Evolutionary conservation across 192 early-diverging fungal species (phyloP).

Genomic region (Podila minutissima): DNA sequence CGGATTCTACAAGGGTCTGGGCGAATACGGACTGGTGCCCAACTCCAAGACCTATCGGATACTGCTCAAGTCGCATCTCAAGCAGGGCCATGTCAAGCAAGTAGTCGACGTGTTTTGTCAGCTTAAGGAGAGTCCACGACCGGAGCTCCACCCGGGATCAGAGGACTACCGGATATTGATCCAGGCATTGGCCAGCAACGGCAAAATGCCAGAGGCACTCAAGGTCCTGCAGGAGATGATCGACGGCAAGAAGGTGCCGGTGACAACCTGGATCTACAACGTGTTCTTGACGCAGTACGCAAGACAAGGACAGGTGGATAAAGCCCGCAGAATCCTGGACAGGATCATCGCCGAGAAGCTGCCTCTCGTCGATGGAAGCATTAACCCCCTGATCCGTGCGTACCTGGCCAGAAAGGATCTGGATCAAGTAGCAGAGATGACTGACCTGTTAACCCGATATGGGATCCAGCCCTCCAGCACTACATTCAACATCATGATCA

Average conservation of each 20-base stretch:
- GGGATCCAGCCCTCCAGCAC: constrained; percentile 23
- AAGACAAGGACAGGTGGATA: constrained; percentile 26
- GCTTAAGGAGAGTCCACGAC: constrained; percentile 29
- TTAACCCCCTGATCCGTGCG: constrained; percentile 33
- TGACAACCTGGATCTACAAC: constrained; percentile 44
- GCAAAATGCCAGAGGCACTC: constrained; percentile 36
- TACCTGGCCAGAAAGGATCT: constrained; percentile 34
- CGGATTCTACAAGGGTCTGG: constrained; percentile 46
- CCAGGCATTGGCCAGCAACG: constrained; percentile 18
- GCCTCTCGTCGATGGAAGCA: constrained; percentile 27
- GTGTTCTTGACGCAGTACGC: constrained; percentile 45
- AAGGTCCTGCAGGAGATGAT: constrained; percentile 31
- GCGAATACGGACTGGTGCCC: constrained; percentile 41
- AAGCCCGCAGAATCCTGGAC: constrained; percentile 36
- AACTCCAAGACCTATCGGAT: constrained; percentile 44
- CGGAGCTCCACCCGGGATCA: constrained; percentile 13
- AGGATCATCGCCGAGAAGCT: constrained; percentile 31
- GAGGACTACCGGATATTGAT: constrained; percentile 35
- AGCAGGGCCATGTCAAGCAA: constrained; percentile 21
- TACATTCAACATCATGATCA: constrained; percentile 48
- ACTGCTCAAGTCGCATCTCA: constrained; percentile 31
- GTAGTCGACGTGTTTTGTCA: constrained; percentile 27
- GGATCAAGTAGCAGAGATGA: constrained; percentile 31
- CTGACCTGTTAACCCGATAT: constrained; percentile 23
- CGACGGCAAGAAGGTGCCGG: constrained; percentile 5